These are phyloP conservation scores for Aegilops longissima DNA, from an alignment of 176 grass and related monocot genomes.

Conservation along the genomic window DNA sequence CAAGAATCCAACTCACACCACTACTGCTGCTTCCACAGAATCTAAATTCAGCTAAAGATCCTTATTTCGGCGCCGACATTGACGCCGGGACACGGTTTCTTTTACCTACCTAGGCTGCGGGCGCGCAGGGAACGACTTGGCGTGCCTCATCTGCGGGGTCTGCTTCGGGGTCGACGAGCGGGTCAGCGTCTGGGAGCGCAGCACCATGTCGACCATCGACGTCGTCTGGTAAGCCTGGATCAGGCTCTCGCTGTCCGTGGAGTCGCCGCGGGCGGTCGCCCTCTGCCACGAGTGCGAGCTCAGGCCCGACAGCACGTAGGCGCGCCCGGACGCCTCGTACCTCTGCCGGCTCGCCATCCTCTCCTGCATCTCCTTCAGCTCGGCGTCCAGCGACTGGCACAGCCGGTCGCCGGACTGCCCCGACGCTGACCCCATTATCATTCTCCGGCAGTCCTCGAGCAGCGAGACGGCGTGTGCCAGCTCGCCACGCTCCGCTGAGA, in stretches of 20 bases:
- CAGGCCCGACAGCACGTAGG: slow-evolving; percentile 79
- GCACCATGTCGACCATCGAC: slow-evolving; percentile 88
- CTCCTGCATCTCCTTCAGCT: slow-evolving; percentile 88
- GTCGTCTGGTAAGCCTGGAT: slow-evolving; percentile 80
- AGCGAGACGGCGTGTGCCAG: slow-evolving; percentile 61
- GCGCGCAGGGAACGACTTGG: slow-evolving; percentile 71
- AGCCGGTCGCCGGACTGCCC: slow-evolving; percentile 64
- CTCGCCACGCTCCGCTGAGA: slow-evolving; percentile 60
- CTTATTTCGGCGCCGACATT: neutral
- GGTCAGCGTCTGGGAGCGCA: slow-evolving; percentile 73
- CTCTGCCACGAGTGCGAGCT: slow-evolving; percentile 93
- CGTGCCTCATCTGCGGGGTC: slow-evolving; percentile 59
- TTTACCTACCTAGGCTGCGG: slow-evolving; percentile 56
- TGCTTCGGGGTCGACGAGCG: slow-evolving; percentile 21
- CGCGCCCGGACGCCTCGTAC: slow-evolving; percentile 69
- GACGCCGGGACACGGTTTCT: neutral
- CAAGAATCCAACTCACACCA: slow-evolving; percentile 9
- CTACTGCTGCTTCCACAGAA: slow-evolving; percentile 1
- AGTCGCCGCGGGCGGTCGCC: slow-evolving; percentile 70
- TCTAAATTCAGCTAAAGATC: slow-evolving; percentile 14
- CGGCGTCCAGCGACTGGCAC: slow-evolving; percentile 66
- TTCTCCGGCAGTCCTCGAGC: slow-evolving; percentile 69
- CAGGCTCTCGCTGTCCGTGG: slow-evolving; percentile 62
- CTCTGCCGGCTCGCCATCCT: slow-evolving; percentile 76
- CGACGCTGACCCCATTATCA: slow-evolving; percentile 52